A percentile compares a stretch with the other conserved stretches of the same genome.
Evolutionary conservation across 2,329 filamentous ascomycete species (phyloP).

Genomic region (Calonectria multiphialidica): DNA sequence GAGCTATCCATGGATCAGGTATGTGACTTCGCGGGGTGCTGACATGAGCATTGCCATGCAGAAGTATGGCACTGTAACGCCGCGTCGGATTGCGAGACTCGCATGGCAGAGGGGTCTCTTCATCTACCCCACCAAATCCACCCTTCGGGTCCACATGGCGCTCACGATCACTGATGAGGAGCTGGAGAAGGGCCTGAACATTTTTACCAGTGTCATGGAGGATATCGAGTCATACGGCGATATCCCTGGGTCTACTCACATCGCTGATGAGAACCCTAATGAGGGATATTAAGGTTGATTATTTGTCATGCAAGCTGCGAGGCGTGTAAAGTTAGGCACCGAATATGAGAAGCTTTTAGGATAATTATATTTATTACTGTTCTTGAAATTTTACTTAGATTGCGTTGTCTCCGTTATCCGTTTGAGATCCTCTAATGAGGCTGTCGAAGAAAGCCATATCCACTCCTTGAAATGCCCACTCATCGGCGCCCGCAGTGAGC

Average conservation of each 20-base stretch:
- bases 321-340: no score
- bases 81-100: not conserved
- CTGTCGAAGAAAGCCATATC: slow-evolving; percentile 32
- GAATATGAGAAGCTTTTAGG: not conserved
- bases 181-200: not conserved
- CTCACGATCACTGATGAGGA: not conserved
- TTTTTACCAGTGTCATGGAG: not conserved
- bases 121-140: not conserved
- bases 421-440: slow-evolving; percentile 13
- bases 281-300: not conserved
- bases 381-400: not conserved
- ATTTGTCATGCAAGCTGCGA: not conserved
- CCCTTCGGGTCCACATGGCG: not conserved
- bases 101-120: not conserved
- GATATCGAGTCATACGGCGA: not conserved
- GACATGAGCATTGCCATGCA: slow-evolving; percentile 4
- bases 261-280: not conserved
- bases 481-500: slow-evolving; percentile 13
- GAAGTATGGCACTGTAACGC: not conserved
- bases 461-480: slow-evolving; percentile 31
- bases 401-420: not conserved
- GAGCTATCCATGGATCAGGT: not conserved
- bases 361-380: not conserved
- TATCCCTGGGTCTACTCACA: not conserved
- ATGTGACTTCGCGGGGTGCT: not conserved